Percentiles rank a stretch among this genome's conserved stretches.
Conservation (phyloP, 768 basidiomycete genomes). For the Butyriboletus loyo region DNA sequence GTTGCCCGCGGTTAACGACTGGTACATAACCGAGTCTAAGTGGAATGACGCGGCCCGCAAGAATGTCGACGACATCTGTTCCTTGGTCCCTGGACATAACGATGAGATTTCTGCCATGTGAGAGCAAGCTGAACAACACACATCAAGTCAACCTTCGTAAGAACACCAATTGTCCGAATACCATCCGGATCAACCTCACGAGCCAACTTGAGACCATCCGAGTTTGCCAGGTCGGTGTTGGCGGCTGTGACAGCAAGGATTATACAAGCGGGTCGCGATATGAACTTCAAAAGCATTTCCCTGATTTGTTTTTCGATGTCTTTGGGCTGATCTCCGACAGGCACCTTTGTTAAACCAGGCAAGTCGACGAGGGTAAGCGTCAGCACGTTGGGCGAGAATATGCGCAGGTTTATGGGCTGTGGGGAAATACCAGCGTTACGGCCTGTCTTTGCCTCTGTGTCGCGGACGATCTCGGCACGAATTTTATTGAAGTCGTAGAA, state of each 20-base stretch:
- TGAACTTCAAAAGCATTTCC: constrained; percentile 95
- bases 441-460: constrained; percentile 98
- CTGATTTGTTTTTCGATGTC: constrained; percentile 98
- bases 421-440: constrained; percentile 98
- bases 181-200: constrained; percentile 98
- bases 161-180: constrained; percentile 93
- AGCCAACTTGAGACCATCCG: constrained; percentile 94
- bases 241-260: constrained; percentile 95
- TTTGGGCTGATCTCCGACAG: constrained; percentile 92
- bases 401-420: constrained; percentile 93
- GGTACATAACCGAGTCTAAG: constrained; percentile 96
- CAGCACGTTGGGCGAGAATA: constrained; percentile 95
- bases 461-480: constrained; percentile 90
- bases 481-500: constrained; percentile 98
- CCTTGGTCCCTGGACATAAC: constrained; percentile 75
- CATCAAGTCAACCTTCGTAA: constrained; percentile 99
- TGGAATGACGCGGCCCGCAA: constrained; percentile 95
- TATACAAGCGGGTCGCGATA: constrained; percentile 93
- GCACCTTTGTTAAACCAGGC: constrained; percentile 93
- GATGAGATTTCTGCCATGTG: constrained; percentile 2
- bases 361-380: constrained; percentile 97
- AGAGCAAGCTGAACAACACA: constrained; percentile 40
- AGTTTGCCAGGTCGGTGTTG: constrained; percentile 97
- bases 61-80: constrained; percentile 97
- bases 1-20: constrained; percentile 97